Base-by-base conservation (phyloP, 495 filamentous ascomycete genomes). In the Geopyxis carbonaria region DNA sequence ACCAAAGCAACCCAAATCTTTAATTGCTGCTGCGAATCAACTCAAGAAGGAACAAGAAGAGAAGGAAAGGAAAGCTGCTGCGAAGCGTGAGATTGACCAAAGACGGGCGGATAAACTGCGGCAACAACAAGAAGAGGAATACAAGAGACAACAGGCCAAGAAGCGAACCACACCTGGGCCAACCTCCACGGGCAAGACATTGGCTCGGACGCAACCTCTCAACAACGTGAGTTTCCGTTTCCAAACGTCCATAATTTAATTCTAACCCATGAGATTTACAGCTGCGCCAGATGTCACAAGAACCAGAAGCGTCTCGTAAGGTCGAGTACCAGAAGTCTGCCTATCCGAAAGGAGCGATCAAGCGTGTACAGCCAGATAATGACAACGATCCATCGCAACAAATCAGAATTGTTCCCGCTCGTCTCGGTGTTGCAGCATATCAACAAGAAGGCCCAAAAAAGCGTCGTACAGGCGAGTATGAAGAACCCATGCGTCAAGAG, bases 1-100 rank as follows among this genome's bases (percentile, higher is more conserved):
- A 14, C 36, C 40, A 18, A 55, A 55, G 30, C 43, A 46, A 31
- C 32, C 47, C 1, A 55, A 50, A 31, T 54, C 51, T 7, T 38
- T 54, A 14, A 27, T 42, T n/a, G 51, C 50, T 11, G 51, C 51
- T 27, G 51, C 51, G 31, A 54, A 38, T 16, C 45, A 53, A 36
- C 23, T 48, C 7, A 53, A 49, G 23, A 53, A 49, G 45, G 51
- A 55, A 5, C 50, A 54, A 36, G 52, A 56, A 30, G 53, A 56
- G 8, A 44, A 41, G 23, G 51, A 56, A 57, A 85, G 78, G 58
- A 82, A 78, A 53, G 69, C 67, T n/a, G 71, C 74, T 1, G 69
- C 75, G 34, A 69, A 73, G 56, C 73, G 77, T 55, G 78, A 78
- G 4, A 68, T 75, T 36, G 73, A 76, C 45, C 73, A 71, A 51